A percentile compares a stretch with the other conserved stretches of the same genome.
phyloP scores from a whole-genome alignment of 768 basidiomycete genomes.

The Trametes sanguinea region DNA sequence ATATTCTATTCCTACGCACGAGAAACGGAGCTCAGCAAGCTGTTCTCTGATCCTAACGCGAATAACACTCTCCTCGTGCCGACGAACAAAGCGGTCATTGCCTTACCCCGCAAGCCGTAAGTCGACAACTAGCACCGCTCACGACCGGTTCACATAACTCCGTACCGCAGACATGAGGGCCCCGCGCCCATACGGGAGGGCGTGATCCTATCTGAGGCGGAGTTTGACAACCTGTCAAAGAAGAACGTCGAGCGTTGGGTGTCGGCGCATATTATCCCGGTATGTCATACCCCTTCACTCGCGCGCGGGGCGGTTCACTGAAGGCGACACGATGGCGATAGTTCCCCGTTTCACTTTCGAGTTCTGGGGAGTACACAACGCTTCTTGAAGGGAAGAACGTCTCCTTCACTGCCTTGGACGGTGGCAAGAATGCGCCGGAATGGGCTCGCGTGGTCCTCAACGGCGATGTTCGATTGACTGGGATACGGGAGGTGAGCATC shows the following conservation, averaged over 20 bases:
- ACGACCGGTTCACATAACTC: not conserved
- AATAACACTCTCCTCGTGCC: conserved; percentile 73
- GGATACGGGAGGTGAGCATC: conserved; percentile 58
- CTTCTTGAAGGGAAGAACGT: conserved; percentile 61
- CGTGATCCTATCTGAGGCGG: conserved; percentile 62
- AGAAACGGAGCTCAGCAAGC: conserved; percentile 60
- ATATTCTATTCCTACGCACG: conserved; percentile 86
- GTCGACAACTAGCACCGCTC: conserved; percentile 31
- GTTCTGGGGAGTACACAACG: conserved; percentile 52
- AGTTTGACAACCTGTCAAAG: conserved; percentile 60
- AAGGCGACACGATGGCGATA: conserved; percentile 35
- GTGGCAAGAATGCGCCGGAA: conserved; percentile 41
- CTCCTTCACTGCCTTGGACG: conserved; percentile 47
- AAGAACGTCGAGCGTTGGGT: conserved; percentile 80
- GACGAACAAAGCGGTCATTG: conserved; percentile 87
- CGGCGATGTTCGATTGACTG: conserved; percentile 54
- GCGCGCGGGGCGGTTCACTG: not conserved
- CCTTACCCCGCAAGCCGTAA: conserved; percentile 79
- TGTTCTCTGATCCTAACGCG: conserved; percentile 39
- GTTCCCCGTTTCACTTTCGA: conserved; percentile 47
- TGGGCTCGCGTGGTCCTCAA: conserved; percentile 66
- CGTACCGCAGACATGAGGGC: conserved; percentile 57
- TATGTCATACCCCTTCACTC: conserved; percentile 37
- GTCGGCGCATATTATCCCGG: conserved; percentile 81
- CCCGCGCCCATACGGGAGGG: conserved; percentile 43